Conservation (phyloP, 345 rosid species). For the Combretum micranthum region DNA sequence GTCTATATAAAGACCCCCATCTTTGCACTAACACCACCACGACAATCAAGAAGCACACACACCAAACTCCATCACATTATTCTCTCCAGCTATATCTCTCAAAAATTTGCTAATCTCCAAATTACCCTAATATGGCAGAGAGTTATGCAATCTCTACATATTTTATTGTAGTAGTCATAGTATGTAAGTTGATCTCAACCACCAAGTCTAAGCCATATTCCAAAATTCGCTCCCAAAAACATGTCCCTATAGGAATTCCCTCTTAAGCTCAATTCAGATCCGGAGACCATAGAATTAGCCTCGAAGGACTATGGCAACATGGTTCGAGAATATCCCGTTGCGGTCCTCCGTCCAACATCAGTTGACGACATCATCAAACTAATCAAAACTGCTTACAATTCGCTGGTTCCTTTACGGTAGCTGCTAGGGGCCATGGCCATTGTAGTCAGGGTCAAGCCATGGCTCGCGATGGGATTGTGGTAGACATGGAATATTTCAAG, state of each 20-base stretch:
- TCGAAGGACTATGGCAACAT: conserved; percentile 68
- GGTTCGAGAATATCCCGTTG: conserved; percentile 33
- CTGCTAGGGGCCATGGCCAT: conserved; percentile 80
- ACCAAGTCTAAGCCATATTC: neutral
- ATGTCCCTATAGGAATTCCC: too few species aligned
- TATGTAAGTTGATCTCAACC: neutral
- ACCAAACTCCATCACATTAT: neutral
- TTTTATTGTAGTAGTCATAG: conserved; percentile 19
- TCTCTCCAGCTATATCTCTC: neutral
- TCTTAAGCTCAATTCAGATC: conserved; percentile 31
- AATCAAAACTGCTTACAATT: conserved; percentile 30
- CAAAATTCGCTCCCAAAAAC: neutral
- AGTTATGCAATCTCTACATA: conserved; percentile 14
- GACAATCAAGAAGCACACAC: neutral
- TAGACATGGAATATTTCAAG: conserved; percentile 55
- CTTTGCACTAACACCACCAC: conserved; percentile 4
- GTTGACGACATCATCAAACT: conserved; percentile 38
- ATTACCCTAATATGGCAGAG: conserved; percentile 21
- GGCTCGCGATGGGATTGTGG: conserved; percentile 57
- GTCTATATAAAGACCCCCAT: neutral
- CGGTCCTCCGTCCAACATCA: conserved; percentile 66
- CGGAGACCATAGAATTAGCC: conserved; percentile 31
- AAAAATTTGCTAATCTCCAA: neutral
- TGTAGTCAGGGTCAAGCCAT: conserved; percentile 73
- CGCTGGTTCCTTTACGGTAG: conserved; percentile 31